phyloP scores from a whole-genome alignment of 2,329 filamentous ascomycete species.

The Penicillium carneum region DNA sequence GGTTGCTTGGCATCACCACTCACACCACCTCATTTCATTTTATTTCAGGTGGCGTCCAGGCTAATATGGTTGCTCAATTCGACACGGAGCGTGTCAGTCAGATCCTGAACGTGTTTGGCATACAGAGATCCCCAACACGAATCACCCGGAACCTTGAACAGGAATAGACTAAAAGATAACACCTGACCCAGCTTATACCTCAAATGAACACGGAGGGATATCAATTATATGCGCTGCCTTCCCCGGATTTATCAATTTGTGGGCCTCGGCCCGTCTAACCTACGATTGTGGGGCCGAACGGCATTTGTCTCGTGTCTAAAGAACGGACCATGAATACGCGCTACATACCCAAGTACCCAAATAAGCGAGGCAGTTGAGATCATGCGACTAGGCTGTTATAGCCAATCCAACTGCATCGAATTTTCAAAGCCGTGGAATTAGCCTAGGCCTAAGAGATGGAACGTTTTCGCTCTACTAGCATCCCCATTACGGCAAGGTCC shows the following conservation, averaged over 20 bases:
- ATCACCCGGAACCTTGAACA: not conserved
- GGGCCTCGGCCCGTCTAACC: conserved; percentile 20
- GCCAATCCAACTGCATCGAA: not conserved
- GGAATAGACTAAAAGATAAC: not conserved
- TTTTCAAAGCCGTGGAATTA: not conserved
- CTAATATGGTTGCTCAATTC: conserved; percentile 14
- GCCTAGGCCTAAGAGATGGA: not conserved
- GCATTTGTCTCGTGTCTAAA: not conserved
- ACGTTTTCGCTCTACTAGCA: not conserved
- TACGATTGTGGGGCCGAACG: conserved; percentile 10
- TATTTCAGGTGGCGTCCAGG: not conserved
- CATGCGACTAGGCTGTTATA: not conserved
- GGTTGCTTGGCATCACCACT: conserved; percentile 17
- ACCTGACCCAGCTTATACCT: not conserved
- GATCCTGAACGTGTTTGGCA: not conserved
- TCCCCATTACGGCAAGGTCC: not conserved
- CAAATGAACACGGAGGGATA: conserved; percentile 11
- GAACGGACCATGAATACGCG: not conserved
- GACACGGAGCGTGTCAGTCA: conserved; percentile 4
- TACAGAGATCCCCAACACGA: not conserved
- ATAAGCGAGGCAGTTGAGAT: not conserved
- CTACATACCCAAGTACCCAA: not conserved
- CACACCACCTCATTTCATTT: not conserved
- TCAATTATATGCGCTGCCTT: not conserved
- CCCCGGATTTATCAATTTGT: conserved; percentile 11